Evolutionary conservation across 495 filamentous ascomycete species (phyloP), one percentile per base, ranked within the genome.

Genomic region (Lasiosphaeris hirsuta): DNA sequence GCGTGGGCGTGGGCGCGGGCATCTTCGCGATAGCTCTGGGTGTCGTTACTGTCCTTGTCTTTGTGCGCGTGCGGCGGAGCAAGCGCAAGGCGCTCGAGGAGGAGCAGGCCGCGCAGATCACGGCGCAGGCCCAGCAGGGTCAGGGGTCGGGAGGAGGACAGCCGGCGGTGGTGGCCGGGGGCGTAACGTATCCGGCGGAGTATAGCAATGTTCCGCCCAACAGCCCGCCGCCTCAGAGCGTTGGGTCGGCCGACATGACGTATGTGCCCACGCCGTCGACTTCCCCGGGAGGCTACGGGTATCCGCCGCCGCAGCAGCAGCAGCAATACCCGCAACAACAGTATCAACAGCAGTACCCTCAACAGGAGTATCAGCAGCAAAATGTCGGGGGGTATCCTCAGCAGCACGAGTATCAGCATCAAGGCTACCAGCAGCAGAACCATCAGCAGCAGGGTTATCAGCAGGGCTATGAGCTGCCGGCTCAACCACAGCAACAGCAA

Each of bases 1-100:
- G 61, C 0, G 61, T 68, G 7, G 66, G 53, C 15, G 56, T 63
- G 3, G 63, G 63, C 0, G 53, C 46, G 1, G 60, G 53, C 11
- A 40, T 64, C 2, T 19, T 44, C 0, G 59, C 15, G 8, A 14
- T 68, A 0, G 30, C 47, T 0, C 43, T 63, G 7, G 10, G 43
- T 0, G 55, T 7, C 3, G 14, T 56, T 4, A 11, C 41, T 0
- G 58, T 18, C 1, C 52, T 54, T 8, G 37, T 61, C 1, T 39
- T 58, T 11, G 0, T 68, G 14, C 54, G 59, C 13, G 51, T 46
- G 14, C 42, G 52, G 13, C 50, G 51, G 48, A 57, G 43, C n/a
- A 67, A 55, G 39, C 23, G 23, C 23, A 30, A 30, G 23, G 23
- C 23, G 23, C 23, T 30, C 23, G 23, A 30, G 23, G 54, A 45